Conservation (phyloP, 805 yeast genomes). For the Myxozyma neotropica region DNA sequence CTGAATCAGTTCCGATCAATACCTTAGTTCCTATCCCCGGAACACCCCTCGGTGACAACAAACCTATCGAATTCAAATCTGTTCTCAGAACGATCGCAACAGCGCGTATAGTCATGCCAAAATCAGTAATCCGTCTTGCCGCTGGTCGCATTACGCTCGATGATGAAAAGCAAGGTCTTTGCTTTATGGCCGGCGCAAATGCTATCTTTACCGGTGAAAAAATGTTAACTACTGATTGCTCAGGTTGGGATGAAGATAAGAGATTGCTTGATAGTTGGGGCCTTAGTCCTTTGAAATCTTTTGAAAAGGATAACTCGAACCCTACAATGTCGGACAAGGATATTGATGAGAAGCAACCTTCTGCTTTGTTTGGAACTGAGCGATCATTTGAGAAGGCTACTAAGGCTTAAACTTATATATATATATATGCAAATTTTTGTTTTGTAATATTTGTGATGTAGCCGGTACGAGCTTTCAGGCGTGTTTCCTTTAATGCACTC, state of each 20-base stretch:
- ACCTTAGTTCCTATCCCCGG: slow-evolving; percentile 77
- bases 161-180: slow-evolving; percentile 71
- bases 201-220: slow-evolving; percentile 80
- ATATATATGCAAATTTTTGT: background rate
- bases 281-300: slow-evolving; percentile 36
- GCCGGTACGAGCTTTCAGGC: too few species aligned
- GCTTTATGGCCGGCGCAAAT: slow-evolving; percentile 77
- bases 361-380: slow-evolving; percentile 12
- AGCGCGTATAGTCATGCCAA: slow-evolving; percentile 75
- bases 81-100: slow-evolving; percentile 73
- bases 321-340: slow-evolving; percentile 16
- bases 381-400: background rate
- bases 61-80: slow-evolving; percentile 59
- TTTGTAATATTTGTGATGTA: background rate
- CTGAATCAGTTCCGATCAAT: slow-evolving; percentile 81
- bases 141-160: slow-evolving; percentile 84
- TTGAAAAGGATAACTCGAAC: slow-evolving; percentile 17
- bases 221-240: slow-evolving; percentile 81
- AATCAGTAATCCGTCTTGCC: slow-evolving; percentile 68
- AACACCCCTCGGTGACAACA: slow-evolving; percentile 69
- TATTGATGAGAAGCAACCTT: background rate
- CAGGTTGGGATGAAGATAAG: slow-evolving; percentile 82
- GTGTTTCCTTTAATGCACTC: too few species aligned
- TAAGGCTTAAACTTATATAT: background rate
- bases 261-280: slow-evolving; percentile 74